phyloP scores from a whole-genome alignment of 176 grass and related monocot species.

The Raddia distichophylla region DNA sequence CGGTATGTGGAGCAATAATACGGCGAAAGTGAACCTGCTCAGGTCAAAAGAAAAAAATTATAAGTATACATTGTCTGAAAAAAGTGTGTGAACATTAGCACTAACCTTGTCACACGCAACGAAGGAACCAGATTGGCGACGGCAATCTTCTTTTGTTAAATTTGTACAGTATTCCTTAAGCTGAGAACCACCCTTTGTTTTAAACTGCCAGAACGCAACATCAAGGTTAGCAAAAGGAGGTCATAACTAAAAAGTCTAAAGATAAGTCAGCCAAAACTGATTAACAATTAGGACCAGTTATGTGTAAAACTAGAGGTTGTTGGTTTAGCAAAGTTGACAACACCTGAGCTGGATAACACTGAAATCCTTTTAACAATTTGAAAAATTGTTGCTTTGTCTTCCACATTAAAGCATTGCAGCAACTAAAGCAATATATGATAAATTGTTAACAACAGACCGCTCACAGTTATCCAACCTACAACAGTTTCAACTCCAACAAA shows the following conservation, averaged over 20 bases:
- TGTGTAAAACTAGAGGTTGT: background rate
- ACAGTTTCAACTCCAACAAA: conserved; percentile 6
- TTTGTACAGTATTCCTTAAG: conserved; percentile 97
- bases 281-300: background rate
- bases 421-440: background rate
- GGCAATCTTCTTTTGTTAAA: conserved; percentile 96
- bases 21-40: conserved; percentile 96
- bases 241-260: conserved; percentile 23
- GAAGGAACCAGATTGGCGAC: conserved; percentile 81
- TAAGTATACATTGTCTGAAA: conserved; percentile 1
- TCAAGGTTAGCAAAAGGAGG: conserved; percentile 23
- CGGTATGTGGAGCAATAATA: conserved; percentile 98
- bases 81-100: conserved; percentile 34
- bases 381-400: conserved; percentile 19
- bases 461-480: background rate
- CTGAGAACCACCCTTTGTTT: conserved; percentile 95
- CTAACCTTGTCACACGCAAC: conserved; percentile 89
- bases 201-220: conserved; percentile 67
- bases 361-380: background rate
- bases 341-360: background rate
- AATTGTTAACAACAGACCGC: background rate
- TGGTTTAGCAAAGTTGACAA: conserved; percentile 16
- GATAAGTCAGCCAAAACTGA: background rate
- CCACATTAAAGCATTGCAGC: background rate
- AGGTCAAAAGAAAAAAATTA: conserved; percentile 32